Evolutionary conservation across 2,329 filamentous ascomycete genomes (phyloP), one percentile per base, ranked within the genome.

Genomic region (Aureobasidium vineae): DNA sequence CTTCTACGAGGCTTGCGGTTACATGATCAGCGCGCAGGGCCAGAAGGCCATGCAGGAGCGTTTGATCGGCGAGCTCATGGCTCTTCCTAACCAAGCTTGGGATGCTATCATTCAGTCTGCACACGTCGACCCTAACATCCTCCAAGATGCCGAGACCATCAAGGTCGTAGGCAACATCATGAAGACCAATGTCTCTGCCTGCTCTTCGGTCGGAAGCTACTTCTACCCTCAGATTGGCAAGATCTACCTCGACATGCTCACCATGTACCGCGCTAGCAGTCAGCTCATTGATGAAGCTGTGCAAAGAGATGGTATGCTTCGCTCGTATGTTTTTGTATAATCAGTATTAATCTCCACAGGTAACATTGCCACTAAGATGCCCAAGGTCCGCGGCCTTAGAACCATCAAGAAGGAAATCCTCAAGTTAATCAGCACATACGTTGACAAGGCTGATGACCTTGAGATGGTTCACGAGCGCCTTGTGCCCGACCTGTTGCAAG

Each of bases 131-230:
- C 92, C 95, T 0, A 85, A 88, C 26, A 92, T 95, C 71, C 84
- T 99, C 15, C 92, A 98, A 77, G 92, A 98, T 74, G 83, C 88
- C 13, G 93, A 99, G 72, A 96, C 93, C 0, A 98, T 99, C 81
- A 99, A 99, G 82, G 89, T 99, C 71, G 93, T 99, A 69, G 95
- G 95, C 71, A 99, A 99, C 79, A 97, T 99, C 76, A 99, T 99
- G 95, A 99, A 99, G 85, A 99, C 95, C 0, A 99, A 99, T 73
- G 95, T 99, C 5, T 94, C 96, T n/a, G 95, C 95, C 41, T 99
- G 95, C 78, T 91, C 91, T 41, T 98, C 95, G 0, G 95, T 99
- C 67, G 95, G 96, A 40, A 88, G 91, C 63, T 99, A 98, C 80
- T 99, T 99, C 79, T 97, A 97, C 75, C 94, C 95, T 15, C 95